phyloP scores from a whole-genome alignment of 768 basidiomycete genomes.

The Cytidiella melzeri region DNA sequence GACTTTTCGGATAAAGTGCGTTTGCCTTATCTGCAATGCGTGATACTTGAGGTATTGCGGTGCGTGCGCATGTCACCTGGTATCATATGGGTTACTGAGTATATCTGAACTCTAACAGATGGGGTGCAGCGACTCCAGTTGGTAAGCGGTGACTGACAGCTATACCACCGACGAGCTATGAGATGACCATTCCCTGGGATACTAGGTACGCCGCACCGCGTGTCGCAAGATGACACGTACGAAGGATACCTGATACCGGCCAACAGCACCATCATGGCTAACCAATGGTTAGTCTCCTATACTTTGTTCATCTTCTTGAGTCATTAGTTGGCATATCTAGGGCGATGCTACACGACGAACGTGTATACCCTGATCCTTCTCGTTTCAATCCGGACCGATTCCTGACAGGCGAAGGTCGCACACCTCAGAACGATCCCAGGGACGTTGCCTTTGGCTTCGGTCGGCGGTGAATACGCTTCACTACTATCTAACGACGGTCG shows the following conservation, averaged over 20 bases:
- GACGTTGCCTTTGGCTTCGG: conserved; percentile 15
- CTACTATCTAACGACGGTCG: background rate
- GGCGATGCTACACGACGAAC: conserved; percentile 36
- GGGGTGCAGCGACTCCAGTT: no score
- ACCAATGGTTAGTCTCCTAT: conserved; percentile 22
- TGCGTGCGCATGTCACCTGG: no score
- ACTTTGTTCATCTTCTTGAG: no score
- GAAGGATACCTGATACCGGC: conserved; percentile 27
- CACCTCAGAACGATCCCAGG: conserved; percentile 3
- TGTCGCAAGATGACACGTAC: no score
- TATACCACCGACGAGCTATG: conserved; percentile 24
- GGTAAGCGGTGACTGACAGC: conserved; percentile 24
- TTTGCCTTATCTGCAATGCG: conserved; percentile 24
- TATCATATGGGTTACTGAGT: no score
- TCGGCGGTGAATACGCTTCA: no score
- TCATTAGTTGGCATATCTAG: conserved; percentile 14
- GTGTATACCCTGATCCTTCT: conserved; percentile 25
- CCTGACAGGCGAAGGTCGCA: conserved; percentile 9
- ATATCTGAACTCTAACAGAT: no score
- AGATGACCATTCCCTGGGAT: no score
- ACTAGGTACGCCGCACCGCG: no score
- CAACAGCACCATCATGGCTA: conserved; percentile 25
- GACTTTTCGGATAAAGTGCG: conserved; percentile 16
- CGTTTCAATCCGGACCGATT: conserved; percentile 20
- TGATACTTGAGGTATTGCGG: no score